These are phyloP conservation scores for Vachellia collinsii DNA, from an alignment of 306 rosid genomes.

Conservation along the genomic window DNA sequence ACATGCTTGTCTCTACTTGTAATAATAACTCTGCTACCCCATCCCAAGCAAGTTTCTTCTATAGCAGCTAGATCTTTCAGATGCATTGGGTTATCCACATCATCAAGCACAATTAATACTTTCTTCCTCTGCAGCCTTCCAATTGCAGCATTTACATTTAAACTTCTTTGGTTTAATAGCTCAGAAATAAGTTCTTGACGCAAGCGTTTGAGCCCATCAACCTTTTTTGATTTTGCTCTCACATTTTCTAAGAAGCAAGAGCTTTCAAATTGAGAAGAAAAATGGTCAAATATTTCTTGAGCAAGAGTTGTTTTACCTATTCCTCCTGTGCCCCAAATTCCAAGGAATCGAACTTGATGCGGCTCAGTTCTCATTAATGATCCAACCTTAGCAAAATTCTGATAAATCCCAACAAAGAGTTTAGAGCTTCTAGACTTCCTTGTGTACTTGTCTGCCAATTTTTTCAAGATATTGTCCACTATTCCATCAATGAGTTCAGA, in stretches of 20 bases:
- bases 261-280: constrained; percentile 26
- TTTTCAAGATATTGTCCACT: too few species aligned
- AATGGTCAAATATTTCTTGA: constrained; percentile 4
- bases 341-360: constrained; percentile 6
- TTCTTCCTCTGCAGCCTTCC: constrained; percentile 30
- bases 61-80: background rate
- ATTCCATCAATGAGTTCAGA: too few species aligned
- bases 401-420: constrained; percentile 22
- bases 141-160: background rate
- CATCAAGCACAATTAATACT: constrained; percentile 40
- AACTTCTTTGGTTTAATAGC: constrained; percentile 1
- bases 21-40: constrained; percentile 34
- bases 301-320: constrained; percentile 25
- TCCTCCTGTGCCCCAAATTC: constrained; percentile 39
- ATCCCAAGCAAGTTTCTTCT: constrained; percentile 1
- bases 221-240: constrained; percentile 12
- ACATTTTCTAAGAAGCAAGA: constrained; percentile 33
- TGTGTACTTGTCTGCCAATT: background rate
- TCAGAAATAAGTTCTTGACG: constrained; percentile 23
- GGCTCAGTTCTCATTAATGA: background rate
- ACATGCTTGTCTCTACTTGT: constrained; percentile 39
- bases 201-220: constrained; percentile 5
- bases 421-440: background rate
- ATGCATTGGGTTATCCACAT: constrained; percentile 17
- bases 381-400: background rate